A percentile compares a stretch with the other conserved stretches of the same genome.
These are phyloP conservation scores for Yamadazyma sp. DNA, from an alignment of 1,139 yeast genomes.

Conservation along the genomic window DNA sequence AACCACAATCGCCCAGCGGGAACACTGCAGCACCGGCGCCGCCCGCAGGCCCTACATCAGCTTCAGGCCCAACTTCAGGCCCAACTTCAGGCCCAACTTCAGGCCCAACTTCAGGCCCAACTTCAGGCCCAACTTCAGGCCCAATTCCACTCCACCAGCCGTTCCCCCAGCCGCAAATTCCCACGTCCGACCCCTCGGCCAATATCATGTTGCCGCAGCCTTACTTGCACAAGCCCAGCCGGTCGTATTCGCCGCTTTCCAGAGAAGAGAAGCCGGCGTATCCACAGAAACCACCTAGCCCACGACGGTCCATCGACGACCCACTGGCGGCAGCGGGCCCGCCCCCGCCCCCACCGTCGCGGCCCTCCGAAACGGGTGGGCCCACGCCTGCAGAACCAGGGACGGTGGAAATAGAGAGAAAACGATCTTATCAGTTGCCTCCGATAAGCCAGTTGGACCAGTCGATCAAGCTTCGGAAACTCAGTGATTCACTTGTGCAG, in stretches of 20 bases:
- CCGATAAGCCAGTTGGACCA: constrained; percentile 38
- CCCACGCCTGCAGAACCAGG: neutral
- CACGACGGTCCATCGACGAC: constrained; percentile 13
- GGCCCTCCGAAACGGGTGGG: too few relatives aligned
- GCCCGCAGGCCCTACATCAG: neutral
- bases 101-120: too few relatives aligned
- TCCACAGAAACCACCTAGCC: constrained; percentile 18
- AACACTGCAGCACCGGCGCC: neutral
- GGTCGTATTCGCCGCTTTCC: constrained; percentile 16
- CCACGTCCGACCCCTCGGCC: constrained; percentile 9
- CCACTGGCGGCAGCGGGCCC: neutral
- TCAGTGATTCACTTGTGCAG: constrained; percentile 10
- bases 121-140: too few relatives aligned
- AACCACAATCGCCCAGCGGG: neutral
- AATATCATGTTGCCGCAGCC: constrained; percentile 5
- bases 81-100: too few relatives aligned
- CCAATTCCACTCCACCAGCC: constrained; percentile 2
- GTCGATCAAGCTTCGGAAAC: constrained; percentile 22
- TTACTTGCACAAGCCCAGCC: constrained; percentile 8
- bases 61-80: too few relatives aligned
- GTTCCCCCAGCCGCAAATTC: constrained; percentile 7
- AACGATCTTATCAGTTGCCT: constrained; percentile 8
- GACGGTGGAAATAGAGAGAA: constrained; percentile 3
- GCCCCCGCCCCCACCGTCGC: neutral
- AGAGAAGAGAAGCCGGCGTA: constrained; percentile 11